phyloP scores from a whole-genome alignment of 768 basidiomycete genomes.

The Leccinellum rugosiceps region DNA sequence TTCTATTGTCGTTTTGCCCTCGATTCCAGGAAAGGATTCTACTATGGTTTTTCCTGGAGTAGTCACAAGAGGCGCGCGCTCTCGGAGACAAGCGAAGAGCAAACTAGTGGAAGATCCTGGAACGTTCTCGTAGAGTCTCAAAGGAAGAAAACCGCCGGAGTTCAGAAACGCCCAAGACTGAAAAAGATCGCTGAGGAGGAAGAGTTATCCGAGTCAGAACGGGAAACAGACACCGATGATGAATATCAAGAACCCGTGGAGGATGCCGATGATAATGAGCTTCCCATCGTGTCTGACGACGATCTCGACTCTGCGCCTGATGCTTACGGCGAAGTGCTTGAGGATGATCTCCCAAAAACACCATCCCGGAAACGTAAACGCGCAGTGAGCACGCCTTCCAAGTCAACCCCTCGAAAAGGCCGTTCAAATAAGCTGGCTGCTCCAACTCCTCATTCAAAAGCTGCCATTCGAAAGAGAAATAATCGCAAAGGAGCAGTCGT shows the following conservation, averaged over 20 bases:
- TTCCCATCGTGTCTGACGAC: slow-evolving; percentile 10
- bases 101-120: slow-evolving; percentile 43
- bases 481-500: slow-evolving; percentile 28
- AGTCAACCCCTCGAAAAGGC: slow-evolving; percentile 35
- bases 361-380: slow-evolving; percentile 55
- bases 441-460: slow-evolving; percentile 77
- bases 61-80: slow-evolving; percentile 43
- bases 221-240: slow-evolving; percentile 21
- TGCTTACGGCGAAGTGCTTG: slow-evolving; percentile 21
- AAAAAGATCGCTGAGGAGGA: slow-evolving; percentile 24
- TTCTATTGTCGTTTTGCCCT: slow-evolving; percentile 62
- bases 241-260: slow-evolving; percentile 19
- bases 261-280: slow-evolving; percentile 21
- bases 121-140: slow-evolving; percentile 35
- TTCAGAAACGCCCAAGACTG: slow-evolving; percentile 21
- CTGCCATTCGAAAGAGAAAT: slow-evolving; percentile 49
- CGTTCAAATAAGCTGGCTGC: slow-evolving; percentile 44
- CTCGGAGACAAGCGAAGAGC: slow-evolving; percentile 22
- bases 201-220: slow-evolving; percentile 6
- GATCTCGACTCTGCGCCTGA: slow-evolving; percentile 29
- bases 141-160: slow-evolving; percentile 2
- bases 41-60: slow-evolving; percentile 62
- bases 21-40: slow-evolving; percentile 56
- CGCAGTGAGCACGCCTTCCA: slow-evolving; percentile 23
- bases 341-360: slow-evolving; percentile 42